Evolutionary conservation across 1,284 basidiomycete genomes (phyloP), one percentile per base, ranked within the genome.

Genomic region (Heterobasidion parviporum): DNA sequence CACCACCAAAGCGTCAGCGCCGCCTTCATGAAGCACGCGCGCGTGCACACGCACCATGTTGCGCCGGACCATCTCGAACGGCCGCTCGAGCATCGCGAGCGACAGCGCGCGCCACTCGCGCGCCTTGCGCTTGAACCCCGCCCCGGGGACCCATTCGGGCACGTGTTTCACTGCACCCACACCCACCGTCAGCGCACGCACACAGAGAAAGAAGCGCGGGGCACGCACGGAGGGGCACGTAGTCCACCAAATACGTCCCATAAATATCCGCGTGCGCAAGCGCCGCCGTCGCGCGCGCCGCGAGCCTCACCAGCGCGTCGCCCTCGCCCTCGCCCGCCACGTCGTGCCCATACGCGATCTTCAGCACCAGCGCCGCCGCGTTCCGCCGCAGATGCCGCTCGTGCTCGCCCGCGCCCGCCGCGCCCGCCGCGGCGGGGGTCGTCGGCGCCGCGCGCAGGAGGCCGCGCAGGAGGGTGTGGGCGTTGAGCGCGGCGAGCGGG

Each of bases 81-180:
- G 44, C 9, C n/a, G 44, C 44, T 46, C 20, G 20, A 20, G n/a
- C 44, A 46, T 16, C n/a, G 44, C 44, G 3, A 1, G 16, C 8
- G n/a, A 16, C 9, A 46, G 80, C 2, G 65, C 65, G n/a, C 72
- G 71, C 78, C 82, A 83, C 53, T 70, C 67, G 50, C 70, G 71
- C 0, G 83, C 83, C 57, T 70, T 76, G 55, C 61, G 68, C 63
- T 79, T 78, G 70, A 85, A 87, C 9, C 69, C 70, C 10, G 82
- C 79, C 32, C 85, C 84, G 18, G 84, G 85, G 60, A 85, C 73
- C 83, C 85, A 86, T 8, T 71, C 66, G 14, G 84, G 84, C 47
- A 86, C 61, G 60, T 83, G 71, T 51, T 74, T 74, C 63, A 87
- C 84, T 85, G 56, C 14, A 7, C n/a, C 6, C 8, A 12, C 54